Evolutionary conservation across 345 rosid species (phyloP).

Genomic region (Cardamine resedifolia): DNA sequence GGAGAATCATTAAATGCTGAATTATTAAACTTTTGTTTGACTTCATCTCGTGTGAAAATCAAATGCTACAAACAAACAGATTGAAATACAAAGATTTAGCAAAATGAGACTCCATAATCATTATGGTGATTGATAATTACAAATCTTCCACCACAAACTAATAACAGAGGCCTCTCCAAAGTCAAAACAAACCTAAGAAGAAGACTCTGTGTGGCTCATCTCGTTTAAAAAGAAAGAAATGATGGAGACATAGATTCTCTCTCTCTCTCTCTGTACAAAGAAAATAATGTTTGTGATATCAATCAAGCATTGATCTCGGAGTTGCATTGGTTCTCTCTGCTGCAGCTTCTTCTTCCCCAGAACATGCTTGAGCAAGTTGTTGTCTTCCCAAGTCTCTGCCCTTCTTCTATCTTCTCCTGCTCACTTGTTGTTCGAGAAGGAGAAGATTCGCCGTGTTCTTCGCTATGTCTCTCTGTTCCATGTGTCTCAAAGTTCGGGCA

Average conservation of each 20-base stretch:
- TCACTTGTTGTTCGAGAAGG: slow-evolving; percentile 44
- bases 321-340: slow-evolving; percentile 96
- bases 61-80: slow-evolving; percentile 17
- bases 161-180: slow-evolving; percentile 19
- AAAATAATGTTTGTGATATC: slow-evolving; percentile 15
- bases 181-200: slow-evolving; percentile 26
- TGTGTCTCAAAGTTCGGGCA: slow-evolving; percentile 75
- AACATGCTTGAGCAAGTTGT: slow-evolving; percentile 91
- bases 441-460: slow-evolving; percentile 44
- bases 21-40: neutral
- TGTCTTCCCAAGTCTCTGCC: slow-evolving; percentile 73
- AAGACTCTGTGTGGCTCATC: slow-evolving; percentile 18
- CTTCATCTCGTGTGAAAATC: neutral
- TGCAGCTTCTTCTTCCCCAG: slow-evolving; percentile 99
- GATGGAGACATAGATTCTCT: slow-evolving; percentile 21
- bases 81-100: slow-evolving; percentile 18
- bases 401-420: slow-evolving; percentile 76
- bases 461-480: slow-evolving; percentile 46
- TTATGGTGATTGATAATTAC: slow-evolving; percentile 37
- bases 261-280: slow-evolving; percentile 27
- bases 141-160: slow-evolving; percentile 30
- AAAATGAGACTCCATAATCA: slow-evolving; percentile 9
- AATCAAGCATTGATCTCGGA: slow-evolving; percentile 89
- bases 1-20: neutral
- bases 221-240: slow-evolving; percentile 17